Conservation (phyloP, 2,329 filamentous ascomycete species). For the Nothopassalora personata region DNA sequence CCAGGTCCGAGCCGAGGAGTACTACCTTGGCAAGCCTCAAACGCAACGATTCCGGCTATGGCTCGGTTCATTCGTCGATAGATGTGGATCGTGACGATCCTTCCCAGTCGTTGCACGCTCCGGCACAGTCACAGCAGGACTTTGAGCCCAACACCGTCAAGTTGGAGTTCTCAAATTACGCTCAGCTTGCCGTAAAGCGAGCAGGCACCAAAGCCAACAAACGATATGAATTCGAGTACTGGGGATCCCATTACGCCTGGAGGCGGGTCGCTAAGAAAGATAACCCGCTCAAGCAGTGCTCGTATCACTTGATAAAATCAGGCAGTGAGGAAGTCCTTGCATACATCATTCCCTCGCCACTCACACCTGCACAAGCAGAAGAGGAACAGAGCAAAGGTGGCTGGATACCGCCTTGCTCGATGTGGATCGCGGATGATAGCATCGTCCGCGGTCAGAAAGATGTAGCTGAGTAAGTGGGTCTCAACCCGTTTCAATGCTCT, state of each 20-base stretch:
- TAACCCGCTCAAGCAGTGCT: constrained; percentile 57
- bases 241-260: constrained; percentile 83
- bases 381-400: constrained; percentile 74
- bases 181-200: constrained; percentile 76
- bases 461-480: constrained; percentile 71
- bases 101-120: constrained; percentile 37
- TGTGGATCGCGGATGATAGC: constrained; percentile 77
- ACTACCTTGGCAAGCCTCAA: constrained; percentile 41
- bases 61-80: constrained; percentile 29
- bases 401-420: constrained; percentile 84
- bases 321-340: constrained; percentile 63
- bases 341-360: constrained; percentile 75
- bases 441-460: constrained; percentile 68
- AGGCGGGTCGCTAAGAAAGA: constrained; percentile 66
- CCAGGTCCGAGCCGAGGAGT: constrained; percentile 49
- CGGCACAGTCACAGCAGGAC: constrained; percentile 6
- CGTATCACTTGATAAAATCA: constrained; percentile 73
- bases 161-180: constrained; percentile 96
- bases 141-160: constrained; percentile 61
- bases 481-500: constrained; percentile 17
- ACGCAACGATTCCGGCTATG: constrained; percentile 57
- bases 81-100: constrained; percentile 46
- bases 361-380: constrained; percentile 63
- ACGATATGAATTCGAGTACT: constrained; percentile 89
- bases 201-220: constrained; percentile 62